Percentiles rank a stretch among this genome's conserved stretches.
Evolutionary conservation across 2,329 filamentous ascomycete species (phyloP).

Genomic region (Aspergillus sp.): DNA sequence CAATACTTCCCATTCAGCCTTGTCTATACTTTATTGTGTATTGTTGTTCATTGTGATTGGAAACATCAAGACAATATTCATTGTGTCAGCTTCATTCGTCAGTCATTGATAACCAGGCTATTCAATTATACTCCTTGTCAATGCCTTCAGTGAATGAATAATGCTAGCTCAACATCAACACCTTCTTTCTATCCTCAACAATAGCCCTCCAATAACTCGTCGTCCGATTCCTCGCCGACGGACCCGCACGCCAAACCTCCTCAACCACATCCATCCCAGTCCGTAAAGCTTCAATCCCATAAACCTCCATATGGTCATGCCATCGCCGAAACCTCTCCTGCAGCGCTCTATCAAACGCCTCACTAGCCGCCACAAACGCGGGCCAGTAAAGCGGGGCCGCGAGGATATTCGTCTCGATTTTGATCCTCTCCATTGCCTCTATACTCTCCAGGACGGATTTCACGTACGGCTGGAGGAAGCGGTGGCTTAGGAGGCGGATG

Average conservation of each 20-base stretch:
- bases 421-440: constrained; percentile 7
- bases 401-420: neutral
- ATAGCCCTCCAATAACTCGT: no score
- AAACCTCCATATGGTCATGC: constrained; percentile 1
- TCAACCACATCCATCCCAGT: constrained; percentile 3
- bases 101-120: no score
- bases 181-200: no score
- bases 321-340: constrained; percentile 5
- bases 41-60: no score
- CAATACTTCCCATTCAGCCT: no score
- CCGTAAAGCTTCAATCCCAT: constrained; percentile 2
- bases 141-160: no score
- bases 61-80: no score
- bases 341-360: constrained; percentile 4
- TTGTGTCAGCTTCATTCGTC: no score
- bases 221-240: neutral
- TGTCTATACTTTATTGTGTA: no score
- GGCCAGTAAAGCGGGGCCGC: constrained; percentile 8
- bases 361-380: constrained; percentile 6
- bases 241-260: constrained; percentile 1
- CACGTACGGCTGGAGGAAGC: constrained; percentile 6
- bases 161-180: no score
- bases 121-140: no score
- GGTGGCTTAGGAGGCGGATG: neutral
- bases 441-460: constrained; percentile 6